Base-by-base conservation (phyloP, 768 basidiomycete genomes). In the Infundibulicybe gibba region DNA sequence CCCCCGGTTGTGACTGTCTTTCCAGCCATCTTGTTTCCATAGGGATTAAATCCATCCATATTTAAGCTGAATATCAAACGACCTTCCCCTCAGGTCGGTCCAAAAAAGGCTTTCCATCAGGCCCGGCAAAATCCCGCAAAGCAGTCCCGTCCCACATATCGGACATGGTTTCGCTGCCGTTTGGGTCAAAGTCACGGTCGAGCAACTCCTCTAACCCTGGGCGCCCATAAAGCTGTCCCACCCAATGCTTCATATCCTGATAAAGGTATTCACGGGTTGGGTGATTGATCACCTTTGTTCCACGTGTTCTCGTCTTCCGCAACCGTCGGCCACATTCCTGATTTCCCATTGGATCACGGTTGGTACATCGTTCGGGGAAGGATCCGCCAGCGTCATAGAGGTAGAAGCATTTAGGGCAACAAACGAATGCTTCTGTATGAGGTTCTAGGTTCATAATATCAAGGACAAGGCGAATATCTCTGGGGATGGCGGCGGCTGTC, bases 11-110 rank as follows among this genome's bases (percentile, higher is more conserved):
- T 61, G 5, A 41, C 54, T 1, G 40, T 49, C 39, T 63, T 57
- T 11, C 63, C 62, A 16, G 60, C 59, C 25, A 54, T 52, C 43
- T 61, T 65, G 45, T 61, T 66, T 5, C 48, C 43, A 32, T 60
- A 51, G n/a, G 70, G 69, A 44, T 69, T 72, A 54, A 71, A 71
- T 34, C 63, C 58, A 44, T 72, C 70, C 25, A 63, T 49, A 39
- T 48, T 51, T 14, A 71, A 53, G 40, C 58, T 59, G 48, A 69
- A 68, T 2, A 57, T 49, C 15, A 61, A 59, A 3, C 60, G 60
- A 53, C 55, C 16, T 64, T 59, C 30, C 45, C 52, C 19, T 35
- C 51, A 42, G 37, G 40, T 12, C 43, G 43, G 9, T 32, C 20
- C 12, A 49, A 30, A 49, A 66, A 59, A 19, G 52, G 63, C 16